Percentiles rank a stretch among this genome's conserved stretches.
phyloP scores from a whole-genome alignment of 2,329 filamentous ascomycete species.

The Alternaria arborescens region DNA sequence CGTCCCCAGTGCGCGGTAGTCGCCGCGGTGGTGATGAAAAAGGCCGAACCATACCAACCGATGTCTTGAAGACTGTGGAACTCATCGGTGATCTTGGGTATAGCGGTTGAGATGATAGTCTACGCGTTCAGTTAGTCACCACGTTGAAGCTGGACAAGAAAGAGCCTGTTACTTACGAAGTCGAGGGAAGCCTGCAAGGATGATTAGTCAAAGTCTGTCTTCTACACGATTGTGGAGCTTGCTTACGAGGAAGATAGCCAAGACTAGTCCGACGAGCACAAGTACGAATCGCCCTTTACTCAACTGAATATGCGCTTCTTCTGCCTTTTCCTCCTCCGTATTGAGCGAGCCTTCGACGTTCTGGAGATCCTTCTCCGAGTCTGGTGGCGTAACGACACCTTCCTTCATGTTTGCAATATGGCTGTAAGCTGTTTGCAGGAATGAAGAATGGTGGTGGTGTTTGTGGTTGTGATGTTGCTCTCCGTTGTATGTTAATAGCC shows the following conservation, averaged over 20 bases:
- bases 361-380: conserved; percentile 1
- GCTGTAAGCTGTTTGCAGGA: not conserved
- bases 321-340: not conserved
- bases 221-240: not conserved
- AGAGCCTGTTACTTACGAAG: not conserved
- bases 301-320: conserved; percentile 5
- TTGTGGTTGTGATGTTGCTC: not conserved
- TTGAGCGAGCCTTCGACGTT: not conserved
- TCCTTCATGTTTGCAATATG: conserved; percentile 3
- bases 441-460: not conserved
- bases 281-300: conserved; percentile 1
- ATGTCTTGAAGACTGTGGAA: conserved; percentile 43
- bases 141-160: not conserved
- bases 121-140: not conserved
- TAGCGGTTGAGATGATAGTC: conserved; percentile 38
- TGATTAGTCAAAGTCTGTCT: not conserved
- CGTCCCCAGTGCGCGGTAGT: conserved; percentile 25
- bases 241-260: conserved; percentile 13
- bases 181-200: conserved; percentile 4
- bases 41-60: conserved; percentile 47
- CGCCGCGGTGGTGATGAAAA: conserved; percentile 23
- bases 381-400: not conserved
- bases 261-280: conserved; percentile 3
- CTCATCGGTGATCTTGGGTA: conserved; percentile 44
- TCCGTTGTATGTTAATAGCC: not conserved